Evolutionary conservation across 2,329 filamentous ascomycete genomes (phyloP), one percentile per base, ranked within the genome.

Genomic region (Pseudonectria buxi): DNA sequence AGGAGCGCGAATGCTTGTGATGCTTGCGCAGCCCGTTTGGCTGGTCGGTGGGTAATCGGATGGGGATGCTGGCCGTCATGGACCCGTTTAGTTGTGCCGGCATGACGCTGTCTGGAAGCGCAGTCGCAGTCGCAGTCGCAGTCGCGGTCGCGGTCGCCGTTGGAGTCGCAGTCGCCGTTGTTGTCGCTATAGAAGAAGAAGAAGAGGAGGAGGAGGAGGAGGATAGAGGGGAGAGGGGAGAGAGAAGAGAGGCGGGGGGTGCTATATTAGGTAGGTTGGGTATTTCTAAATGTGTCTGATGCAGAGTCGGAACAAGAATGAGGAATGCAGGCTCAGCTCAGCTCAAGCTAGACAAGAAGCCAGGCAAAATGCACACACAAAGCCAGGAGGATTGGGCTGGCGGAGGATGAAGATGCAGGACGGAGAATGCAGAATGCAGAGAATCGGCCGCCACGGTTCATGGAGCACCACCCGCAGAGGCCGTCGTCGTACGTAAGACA

Each of bases 1-100:
- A 78, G 15, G 74, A 78, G 41, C 74, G 67, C 28, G 74, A 76
- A 56, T 78, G 74, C 47, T 78, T 78, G 58, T 78, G 74, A 42
- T 71, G 65, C 50, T 59, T 64, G 47, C 56, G 58, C 37, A 57
- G 51, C 36, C 49, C 55, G 39, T 53, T 56, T 41, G 50, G 45
- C 44, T 61, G 58, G 40, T 64, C 58, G 50, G 52, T 54, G 37
- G 52, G 48, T 44, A 63, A 51, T 50, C 55, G 58, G 30, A 63
- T 62, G 36, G 61, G 61, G 41, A 62, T 58, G 49, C 51, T 59
- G 46, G 55, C 52, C 44, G 58, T 51, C 49, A 62, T 59, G 37
- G 60, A 52, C 43, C 56, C 54, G 49, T 59, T 61, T 40, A 63
- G 39, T 56, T 63, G 61, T 43, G 61, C 60, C 37, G 61, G 59